These are phyloP conservation scores for Arthrinium phaeospermum DNA, from an alignment of 2,329 filamentous ascomycete genomes.

Conservation along the genomic window DNA sequence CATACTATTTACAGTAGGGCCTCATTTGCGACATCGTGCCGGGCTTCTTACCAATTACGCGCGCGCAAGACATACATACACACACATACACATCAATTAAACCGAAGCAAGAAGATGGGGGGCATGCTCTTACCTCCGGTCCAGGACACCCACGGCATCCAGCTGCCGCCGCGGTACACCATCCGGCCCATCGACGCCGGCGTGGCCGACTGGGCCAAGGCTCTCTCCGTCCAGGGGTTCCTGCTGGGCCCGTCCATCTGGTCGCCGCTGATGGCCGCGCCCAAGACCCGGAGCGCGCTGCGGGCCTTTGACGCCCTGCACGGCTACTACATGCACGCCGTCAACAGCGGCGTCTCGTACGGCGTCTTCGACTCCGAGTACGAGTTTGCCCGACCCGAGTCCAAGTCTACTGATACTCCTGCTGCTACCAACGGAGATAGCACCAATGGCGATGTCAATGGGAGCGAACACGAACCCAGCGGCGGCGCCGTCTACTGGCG, in stretches of 20 bases:
- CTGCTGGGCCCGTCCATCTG: constrained; percentile 21
- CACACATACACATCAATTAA: not conserved
- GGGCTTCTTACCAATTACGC: not conserved
- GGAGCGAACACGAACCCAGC: constrained; percentile 9
- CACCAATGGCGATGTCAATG: not conserved
- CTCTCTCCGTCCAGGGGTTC: constrained; percentile 21
- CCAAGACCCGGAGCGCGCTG: constrained; percentile 21
- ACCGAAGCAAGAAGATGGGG: not conserved
- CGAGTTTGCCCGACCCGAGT: constrained; percentile 29
- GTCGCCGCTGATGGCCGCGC: constrained; percentile 19
- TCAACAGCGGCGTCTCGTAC: constrained; percentile 33
- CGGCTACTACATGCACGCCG: constrained; percentile 7
- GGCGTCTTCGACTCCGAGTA: constrained; percentile 34
- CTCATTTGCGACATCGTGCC: not conserved
- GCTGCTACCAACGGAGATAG: not conserved
- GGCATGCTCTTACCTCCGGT: not conserved
- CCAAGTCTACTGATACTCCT: not conserved
- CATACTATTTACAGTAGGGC: not conserved
- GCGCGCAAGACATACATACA: not conserved
- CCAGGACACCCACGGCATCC: constrained; percentile 20
- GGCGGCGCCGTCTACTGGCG: constrained; percentile 32
- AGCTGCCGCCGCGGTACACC: constrained; percentile 14
- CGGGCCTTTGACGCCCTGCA: not conserved
- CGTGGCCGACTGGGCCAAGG: constrained; percentile 20
- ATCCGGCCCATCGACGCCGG: constrained; percentile 18